Evolutionary conservation across 495 filamentous ascomycete species (phyloP).

Genomic region (Xeromyces bisporus): DNA sequence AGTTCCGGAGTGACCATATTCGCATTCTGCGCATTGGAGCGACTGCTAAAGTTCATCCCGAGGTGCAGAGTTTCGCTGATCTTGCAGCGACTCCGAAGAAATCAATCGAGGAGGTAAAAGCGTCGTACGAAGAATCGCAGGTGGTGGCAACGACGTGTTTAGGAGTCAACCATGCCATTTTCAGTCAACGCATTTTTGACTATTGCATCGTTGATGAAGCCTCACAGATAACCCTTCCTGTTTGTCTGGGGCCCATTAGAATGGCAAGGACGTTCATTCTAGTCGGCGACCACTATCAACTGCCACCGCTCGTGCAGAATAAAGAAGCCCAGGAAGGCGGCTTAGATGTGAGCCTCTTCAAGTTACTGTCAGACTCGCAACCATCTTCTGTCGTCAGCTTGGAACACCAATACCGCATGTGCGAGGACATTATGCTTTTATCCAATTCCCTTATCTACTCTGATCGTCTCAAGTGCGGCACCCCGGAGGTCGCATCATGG

Average conservation of each 20-base stretch:
- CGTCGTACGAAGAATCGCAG: slow-evolving; percentile 63
- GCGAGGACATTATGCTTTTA: slow-evolving; percentile 84
- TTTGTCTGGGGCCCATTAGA: slow-evolving; percentile 82
- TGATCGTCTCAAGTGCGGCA: slow-evolving; percentile 79
- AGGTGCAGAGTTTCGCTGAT: slow-evolving; percentile 68
- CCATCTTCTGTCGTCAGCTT: slow-evolving; percentile 76
- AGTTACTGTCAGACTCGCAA: slow-evolving; percentile 73
- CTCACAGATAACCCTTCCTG: slow-evolving; percentile 89
- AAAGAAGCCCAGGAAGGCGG: slow-evolving; percentile 72
- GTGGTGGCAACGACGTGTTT: slow-evolving; percentile 92
- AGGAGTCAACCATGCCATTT: slow-evolving; percentile 73
- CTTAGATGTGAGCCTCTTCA: slow-evolving; percentile 85
- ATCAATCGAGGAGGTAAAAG: slow-evolving; percentile 66
- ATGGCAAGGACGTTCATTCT: slow-evolving; percentile 89
- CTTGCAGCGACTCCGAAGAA: slow-evolving; percentile 52
- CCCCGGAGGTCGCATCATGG: slow-evolving; percentile 48
- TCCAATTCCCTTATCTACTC: slow-evolving; percentile 88
- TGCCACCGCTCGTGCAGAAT: slow-evolving; percentile 88
- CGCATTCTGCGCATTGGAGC: slow-evolving; percentile 72
- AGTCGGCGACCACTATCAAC: slow-evolving; percentile 89
- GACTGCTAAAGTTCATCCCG: slow-evolving; percentile 65
- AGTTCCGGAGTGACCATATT: slow-evolving; percentile 64
- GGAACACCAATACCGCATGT: slow-evolving; percentile 96
- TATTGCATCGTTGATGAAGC: slow-evolving; percentile 98
- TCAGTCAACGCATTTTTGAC: slow-evolving; percentile 80